phyloP scores from a whole-genome alignment of 441 rosid species.

The Adansonia rubrostipa region DNA sequence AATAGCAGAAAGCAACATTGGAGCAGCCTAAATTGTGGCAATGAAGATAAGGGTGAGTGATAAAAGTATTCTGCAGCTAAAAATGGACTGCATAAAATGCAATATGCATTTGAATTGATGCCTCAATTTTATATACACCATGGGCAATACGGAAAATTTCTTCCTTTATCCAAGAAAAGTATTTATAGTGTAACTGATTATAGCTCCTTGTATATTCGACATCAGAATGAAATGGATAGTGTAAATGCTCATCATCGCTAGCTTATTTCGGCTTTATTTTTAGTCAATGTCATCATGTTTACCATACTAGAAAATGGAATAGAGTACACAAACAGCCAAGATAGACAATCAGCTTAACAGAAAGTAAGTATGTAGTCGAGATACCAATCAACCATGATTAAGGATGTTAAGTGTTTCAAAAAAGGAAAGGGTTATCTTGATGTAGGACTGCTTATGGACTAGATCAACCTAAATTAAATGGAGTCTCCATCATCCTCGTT shows the following conservation, averaged over 20 bases:
- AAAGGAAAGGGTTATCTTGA: too few relatives aligned
- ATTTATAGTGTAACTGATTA: neutral
- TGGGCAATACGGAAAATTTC: neutral
- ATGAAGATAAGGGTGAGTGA: neutral
- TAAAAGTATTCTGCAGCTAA: slow-evolving; percentile 2
- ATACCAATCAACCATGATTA: neutral
- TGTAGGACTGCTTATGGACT: too few relatives aligned
- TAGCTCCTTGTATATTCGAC: neutral
- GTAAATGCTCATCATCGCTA: neutral
- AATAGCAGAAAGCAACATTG: neutral
- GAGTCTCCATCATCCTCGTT: too few relatives aligned
- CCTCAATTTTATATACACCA: slow-evolving; percentile 1
- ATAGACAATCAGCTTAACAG: neutral
- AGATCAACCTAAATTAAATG: too few relatives aligned
- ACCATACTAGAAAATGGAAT: neutral
- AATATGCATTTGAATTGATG: slow-evolving; percentile 1
- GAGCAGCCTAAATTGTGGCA: neutral
- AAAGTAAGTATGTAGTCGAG: neutral
- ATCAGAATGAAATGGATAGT: neutral
- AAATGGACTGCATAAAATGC: neutral
- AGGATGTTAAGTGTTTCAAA: neutral
- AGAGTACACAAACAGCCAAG: slow-evolving; percentile 1
- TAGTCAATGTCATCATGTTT: neutral
- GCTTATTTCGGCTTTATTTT: neutral
- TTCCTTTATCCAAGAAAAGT: slow-evolving; percentile 5